Percentiles rank a stretch among this genome's conserved stretches.
phyloP scores from a whole-genome alignment of 768 basidiomycete genomes.

The Psilocybe sp. region DNA sequence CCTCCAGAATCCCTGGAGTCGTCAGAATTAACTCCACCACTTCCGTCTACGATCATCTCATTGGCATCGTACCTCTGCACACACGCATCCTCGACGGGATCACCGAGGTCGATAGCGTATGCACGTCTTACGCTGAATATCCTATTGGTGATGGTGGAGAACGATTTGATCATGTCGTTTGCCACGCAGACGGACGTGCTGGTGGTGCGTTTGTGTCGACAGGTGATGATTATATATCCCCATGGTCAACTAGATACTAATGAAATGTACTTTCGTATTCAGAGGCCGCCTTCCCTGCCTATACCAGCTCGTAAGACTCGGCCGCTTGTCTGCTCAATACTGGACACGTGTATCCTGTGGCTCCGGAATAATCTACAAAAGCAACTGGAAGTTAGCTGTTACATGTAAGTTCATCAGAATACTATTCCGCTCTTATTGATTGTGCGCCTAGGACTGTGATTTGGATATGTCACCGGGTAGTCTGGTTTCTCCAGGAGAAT shows the following conservation, averaged over 20 bases:
- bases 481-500: constrained; percentile 57
- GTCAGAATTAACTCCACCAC: constrained; percentile 24
- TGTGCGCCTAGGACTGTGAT: constrained; percentile 39
- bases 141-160: constrained; percentile 50
- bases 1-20: constrained; percentile 16
- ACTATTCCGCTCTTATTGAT: constrained; percentile 17
- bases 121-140: constrained; percentile 55
- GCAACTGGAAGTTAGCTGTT: constrained; percentile 53
- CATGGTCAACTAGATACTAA: too few species aligned
- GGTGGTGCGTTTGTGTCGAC: constrained; percentile 57
- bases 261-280: too few species aligned
- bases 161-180: constrained; percentile 40
- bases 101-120: constrained; percentile 59
- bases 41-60: constrained; percentile 48
- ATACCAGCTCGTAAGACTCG: constrained; percentile 35
- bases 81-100: constrained; percentile 61
- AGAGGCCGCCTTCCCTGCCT: constrained; percentile 48
- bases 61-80: constrained; percentile 65
- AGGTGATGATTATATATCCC: constrained; percentile 47
- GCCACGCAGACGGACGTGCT: constrained; percentile 40
- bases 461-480: constrained; percentile 47
- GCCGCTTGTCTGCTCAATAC: constrained; percentile 51
- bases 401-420: constrained; percentile 39
- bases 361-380: constrained; percentile 69
- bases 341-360: constrained; percentile 73